Percentiles rank a stretch among this genome's conserved stretches.
These are phyloP conservation scores for Beauveria caledonica DNA, from an alignment of 2,329 filamentous ascomycete genomes.

Conservation along the genomic window DNA sequence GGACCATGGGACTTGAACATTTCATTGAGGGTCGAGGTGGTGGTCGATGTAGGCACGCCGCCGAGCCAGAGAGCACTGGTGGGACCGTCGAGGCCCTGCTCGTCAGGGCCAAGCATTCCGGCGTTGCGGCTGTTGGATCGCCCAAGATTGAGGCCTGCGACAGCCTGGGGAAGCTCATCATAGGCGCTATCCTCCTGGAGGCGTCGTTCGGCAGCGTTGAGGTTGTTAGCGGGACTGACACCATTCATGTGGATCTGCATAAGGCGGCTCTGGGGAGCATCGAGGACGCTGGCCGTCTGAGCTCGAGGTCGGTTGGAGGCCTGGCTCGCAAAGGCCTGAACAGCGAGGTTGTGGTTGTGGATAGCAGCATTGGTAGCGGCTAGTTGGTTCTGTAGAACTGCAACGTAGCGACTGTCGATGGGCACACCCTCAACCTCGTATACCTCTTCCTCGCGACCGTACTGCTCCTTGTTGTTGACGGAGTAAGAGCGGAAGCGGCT, in stretches of 20 bases:
- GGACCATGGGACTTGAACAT: conserved; percentile 92
- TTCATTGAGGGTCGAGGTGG: conserved; percentile 85
- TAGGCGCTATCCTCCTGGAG: conserved; percentile 70
- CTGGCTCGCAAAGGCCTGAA: conserved; percentile 84
- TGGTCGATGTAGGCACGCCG: conserved; percentile 94
- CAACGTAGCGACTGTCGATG: conserved; percentile 51
- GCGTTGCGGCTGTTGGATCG: conserved; percentile 58
- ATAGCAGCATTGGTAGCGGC: conserved; percentile 63
- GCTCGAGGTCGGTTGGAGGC: conserved; percentile 80
- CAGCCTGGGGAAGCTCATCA: conserved; percentile 70
- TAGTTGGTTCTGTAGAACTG: conserved; percentile 52
- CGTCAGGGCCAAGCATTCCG: conserved; percentile 62
- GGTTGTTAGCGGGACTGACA: conserved; percentile 58
- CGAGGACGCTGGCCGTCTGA: conserved; percentile 83
- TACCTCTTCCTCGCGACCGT: conserved; percentile 80
- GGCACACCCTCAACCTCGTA: conserved; percentile 48
- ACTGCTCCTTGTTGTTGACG: conserved; percentile 97
- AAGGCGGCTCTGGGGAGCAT: conserved; percentile 60
- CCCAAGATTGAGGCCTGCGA: conserved; percentile 70
- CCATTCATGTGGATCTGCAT: conserved; percentile 68
- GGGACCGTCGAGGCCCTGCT: conserved; percentile 75
- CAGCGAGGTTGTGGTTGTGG: conserved; percentile 84
- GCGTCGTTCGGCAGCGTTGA: conserved; percentile 67
- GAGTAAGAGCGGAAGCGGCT: conserved; percentile 96
- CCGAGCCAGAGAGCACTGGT: conserved; percentile 95